Evolutionary conservation across 176 grass and related monocot genomes (phyloP), one percentile per base, ranked within the genome.

Genomic region (Paspalum vaginatum): DNA sequence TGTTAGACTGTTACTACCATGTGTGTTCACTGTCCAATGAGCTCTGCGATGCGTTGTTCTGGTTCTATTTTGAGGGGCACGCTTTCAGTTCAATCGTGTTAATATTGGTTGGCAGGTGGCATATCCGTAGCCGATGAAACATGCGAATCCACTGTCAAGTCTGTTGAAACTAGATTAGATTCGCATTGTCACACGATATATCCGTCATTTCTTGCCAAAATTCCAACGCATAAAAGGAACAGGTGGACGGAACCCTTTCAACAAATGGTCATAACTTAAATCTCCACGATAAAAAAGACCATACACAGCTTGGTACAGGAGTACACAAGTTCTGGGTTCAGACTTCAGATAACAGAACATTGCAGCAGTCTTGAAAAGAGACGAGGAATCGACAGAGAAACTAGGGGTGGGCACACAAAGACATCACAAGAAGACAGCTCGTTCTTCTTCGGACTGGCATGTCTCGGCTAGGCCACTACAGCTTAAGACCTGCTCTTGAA

Each of bases 401-500:
- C 32, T 45, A 65, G 56, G 39, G 27, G 25, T 17, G 6, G n/a
- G 72, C 48, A 77, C 70, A 89, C 77, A 72, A 81, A 13, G 63
- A 68, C 54, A 66, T 45, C 72, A 72, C 65, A 18, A 9, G 50
- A 42, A 52, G 67, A 40, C 7, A n/a, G 47, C 67, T 59, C 66
- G 80, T n/a, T 78, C 49, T n/a, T 80, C 41, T 58, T 80, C 41
- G 41, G 70, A 65, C 42, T 55, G 61, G 61, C 51, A 68, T 48
- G 22, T 24, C 47, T 44, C 17, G 1, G 61, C 42, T 73, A 21
- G 11, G 43, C 64, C 14, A 11, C 11, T 12, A 49, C 72, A 39
- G 61, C 88, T 89, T 87, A 98, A 54, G 95, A 85, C 80, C 78
- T 94, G 90, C 70, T 92, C 84, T 98, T 94, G 86, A 98, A 98